Evolutionary conservation across 2,329 filamentous ascomycete genomes (phyloP).

Genomic region (Aspergillus tamarii): DNA sequence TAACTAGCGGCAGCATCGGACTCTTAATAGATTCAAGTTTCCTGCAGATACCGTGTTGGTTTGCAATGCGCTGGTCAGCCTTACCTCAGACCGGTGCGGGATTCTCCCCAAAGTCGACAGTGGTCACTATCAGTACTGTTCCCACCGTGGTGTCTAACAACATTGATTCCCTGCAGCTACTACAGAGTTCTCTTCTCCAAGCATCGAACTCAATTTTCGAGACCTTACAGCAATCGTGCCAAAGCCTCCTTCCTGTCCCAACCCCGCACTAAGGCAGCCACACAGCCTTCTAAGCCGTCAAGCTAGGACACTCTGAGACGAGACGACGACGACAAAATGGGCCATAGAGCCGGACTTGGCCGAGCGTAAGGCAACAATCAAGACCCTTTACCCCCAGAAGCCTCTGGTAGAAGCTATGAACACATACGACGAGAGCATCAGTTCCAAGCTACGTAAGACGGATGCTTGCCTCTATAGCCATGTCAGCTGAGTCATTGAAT

Average conservation of each 20-base stretch:
- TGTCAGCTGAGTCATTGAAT: background rate
- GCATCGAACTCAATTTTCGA: background rate
- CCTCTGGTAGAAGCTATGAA: background rate
- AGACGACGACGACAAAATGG: background rate
- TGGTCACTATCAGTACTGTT: background rate
- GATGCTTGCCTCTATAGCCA: background rate
- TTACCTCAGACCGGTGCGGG: no score
- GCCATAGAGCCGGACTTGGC: background rate
- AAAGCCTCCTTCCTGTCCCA: background rate
- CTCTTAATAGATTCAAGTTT: background rate
- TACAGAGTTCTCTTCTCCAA: background rate
- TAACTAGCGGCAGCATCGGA: background rate
- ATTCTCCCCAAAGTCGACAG: background rate
- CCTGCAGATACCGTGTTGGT: background rate
- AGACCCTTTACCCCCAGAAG: background rate
- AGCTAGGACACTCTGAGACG: background rate
- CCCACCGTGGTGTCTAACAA: background rate
- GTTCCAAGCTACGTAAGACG: background rate
- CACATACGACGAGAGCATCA: background rate
- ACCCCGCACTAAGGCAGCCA: background rate
- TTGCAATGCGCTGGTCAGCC: background rate
- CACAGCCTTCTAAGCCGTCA: background rate
- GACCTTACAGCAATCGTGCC: background rate
- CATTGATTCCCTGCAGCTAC: background rate
- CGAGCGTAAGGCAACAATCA: background rate